phyloP scores from a whole-genome alignment of 371 early-diverging fungal species.

The Chytridium lagenaria region DNA sequence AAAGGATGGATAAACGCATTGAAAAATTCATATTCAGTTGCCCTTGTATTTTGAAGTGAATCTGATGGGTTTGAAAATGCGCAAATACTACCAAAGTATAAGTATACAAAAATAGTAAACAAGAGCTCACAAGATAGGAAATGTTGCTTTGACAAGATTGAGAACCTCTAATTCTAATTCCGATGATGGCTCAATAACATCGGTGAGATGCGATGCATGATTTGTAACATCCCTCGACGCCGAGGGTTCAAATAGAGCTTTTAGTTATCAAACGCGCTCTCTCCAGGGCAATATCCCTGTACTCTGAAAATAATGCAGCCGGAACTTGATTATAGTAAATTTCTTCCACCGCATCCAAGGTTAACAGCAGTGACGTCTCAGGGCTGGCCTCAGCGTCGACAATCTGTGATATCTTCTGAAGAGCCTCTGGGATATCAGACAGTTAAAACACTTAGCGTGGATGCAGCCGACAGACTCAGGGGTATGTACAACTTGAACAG shows the following conservation, averaged over 20 bases:
- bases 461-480: neutral
- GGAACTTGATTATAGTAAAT: neutral
- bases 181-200: no score
- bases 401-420: neutral
- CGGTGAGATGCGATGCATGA: neutral
- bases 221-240: neutral
- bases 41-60: no score
- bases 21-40: no score
- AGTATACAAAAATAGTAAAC: no score
- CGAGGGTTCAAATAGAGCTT: neutral
- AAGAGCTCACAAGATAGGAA: no score
- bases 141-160: no score
- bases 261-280: neutral
- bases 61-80: no score
- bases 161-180: no score
- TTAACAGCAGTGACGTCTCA: neutral
- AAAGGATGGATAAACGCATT: no score
- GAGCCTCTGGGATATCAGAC: neutral
- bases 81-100: no score
- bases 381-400: neutral
- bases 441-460: neutral
- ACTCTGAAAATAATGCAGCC: neutral
- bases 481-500: no score
- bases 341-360: neutral
- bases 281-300: neutral